phyloP scores from a whole-genome alignment of 768 basidiomycete genomes.

The Boletus rubropictus region DNA sequence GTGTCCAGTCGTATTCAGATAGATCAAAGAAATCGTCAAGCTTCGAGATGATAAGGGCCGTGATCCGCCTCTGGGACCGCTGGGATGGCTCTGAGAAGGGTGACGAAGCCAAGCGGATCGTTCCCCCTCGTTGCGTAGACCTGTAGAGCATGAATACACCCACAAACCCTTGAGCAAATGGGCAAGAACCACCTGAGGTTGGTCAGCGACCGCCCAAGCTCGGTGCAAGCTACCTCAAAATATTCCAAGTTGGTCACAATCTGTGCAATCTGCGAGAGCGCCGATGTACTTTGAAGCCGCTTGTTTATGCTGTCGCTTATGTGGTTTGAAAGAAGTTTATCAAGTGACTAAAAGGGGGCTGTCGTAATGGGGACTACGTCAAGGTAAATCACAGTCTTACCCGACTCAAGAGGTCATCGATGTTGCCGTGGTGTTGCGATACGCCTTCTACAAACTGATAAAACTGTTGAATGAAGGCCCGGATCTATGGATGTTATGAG shows the following conservation, averaged over 20 bases:
- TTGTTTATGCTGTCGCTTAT: constrained; percentile 73
- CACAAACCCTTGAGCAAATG: not conserved
- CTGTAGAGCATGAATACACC: constrained; percentile 35
- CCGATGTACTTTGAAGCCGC: constrained; percentile 68
- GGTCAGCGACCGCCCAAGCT: constrained; percentile 80
- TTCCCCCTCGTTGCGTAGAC: constrained; percentile 77
- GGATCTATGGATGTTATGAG: constrained; percentile 48
- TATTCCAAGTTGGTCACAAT: constrained; percentile 91
- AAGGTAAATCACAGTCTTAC: constrained; percentile 36
- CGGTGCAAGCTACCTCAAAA: constrained; percentile 77
- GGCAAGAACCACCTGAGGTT: constrained; percentile 58
- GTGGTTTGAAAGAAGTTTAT: constrained; percentile 69
- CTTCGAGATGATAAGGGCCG: constrained; percentile 80
- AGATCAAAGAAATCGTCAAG: constrained; percentile 94
- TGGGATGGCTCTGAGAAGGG: constrained; percentile 68
- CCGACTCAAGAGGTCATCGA: constrained; percentile 86
- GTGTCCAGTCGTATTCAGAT: constrained; percentile 93
- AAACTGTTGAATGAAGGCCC: constrained; percentile 88
- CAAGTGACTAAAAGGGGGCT: constrained; percentile 59
- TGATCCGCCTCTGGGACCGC: constrained; percentile 69
- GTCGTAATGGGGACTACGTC: constrained; percentile 2
- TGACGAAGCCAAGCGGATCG: constrained; percentile 59
- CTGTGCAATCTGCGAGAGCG: constrained; percentile 86
- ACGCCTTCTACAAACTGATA: constrained; percentile 96
- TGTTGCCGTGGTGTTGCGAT: constrained; percentile 83